These are phyloP conservation scores for Elaeis guineensis DNA, from an alignment of 176 grass and related monocot genomes.

Conservation along the genomic window DNA sequence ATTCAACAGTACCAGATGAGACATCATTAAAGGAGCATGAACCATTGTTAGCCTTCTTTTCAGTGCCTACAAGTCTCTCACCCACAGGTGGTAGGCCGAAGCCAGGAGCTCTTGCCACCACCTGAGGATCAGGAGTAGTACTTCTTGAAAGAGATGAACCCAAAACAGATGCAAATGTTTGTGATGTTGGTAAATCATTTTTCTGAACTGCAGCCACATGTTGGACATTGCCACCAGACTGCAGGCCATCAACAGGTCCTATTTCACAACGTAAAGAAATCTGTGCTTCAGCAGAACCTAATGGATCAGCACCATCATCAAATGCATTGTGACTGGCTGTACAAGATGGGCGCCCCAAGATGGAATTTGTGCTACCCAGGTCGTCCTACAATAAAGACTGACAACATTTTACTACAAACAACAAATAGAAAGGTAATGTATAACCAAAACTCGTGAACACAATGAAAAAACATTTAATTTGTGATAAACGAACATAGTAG, in stretches of 20 bases:
- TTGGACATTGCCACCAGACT: constrained; percentile 25
- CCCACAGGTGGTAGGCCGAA: constrained; percentile 66
- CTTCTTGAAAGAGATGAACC: constrained; percentile 60
- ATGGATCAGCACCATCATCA: constrained; percentile 16
- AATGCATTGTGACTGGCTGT: constrained; percentile 18
- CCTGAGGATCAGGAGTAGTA: constrained; percentile 58
- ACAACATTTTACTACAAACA: too few relatives aligned
- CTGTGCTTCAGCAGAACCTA: constrained; percentile 42
- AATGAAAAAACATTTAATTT: too few relatives aligned
- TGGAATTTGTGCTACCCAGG: neutral
- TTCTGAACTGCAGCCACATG: constrained; percentile 37
- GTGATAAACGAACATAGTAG: too few relatives aligned
- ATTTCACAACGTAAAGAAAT: neutral
- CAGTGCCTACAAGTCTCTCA: constrained; percentile 46
- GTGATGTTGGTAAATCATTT: constrained; percentile 37
- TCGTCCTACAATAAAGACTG: constrained; percentile 26
- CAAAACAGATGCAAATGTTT: constrained; percentile 57
- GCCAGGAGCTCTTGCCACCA: constrained; percentile 51
- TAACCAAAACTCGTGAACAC: too few relatives aligned
- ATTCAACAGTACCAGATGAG: constrained; percentile 36
- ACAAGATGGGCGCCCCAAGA: constrained; percentile 12
- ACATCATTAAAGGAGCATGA: constrained; percentile 47
- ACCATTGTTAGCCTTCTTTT: constrained; percentile 49
- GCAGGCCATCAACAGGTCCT: constrained; percentile 23
- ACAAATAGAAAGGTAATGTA: too few relatives aligned